phyloP scores from a whole-genome alignment of 768 basidiomycete genomes.

The Termitomyces sp. region DNA sequence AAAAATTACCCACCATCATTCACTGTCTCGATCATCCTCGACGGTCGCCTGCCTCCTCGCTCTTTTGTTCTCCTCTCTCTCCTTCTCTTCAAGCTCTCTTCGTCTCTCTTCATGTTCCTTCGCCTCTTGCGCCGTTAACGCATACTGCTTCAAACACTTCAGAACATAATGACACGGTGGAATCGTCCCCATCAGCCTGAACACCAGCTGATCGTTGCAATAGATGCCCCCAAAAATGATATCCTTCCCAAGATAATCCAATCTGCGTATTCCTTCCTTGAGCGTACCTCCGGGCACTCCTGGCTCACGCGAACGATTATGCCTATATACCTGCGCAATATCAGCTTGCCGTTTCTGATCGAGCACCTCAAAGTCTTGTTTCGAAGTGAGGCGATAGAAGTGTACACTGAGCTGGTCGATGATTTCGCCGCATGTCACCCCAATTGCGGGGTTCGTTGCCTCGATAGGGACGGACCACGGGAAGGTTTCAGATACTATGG shows the following conservation, averaged over 20 bases:
- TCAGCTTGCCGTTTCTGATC: conserved; percentile 31
- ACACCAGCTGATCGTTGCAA: conserved; percentile 40
- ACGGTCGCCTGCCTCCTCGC: conserved; percentile 12
- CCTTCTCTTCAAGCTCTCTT: conserved; percentile 14
- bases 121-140: conserved; percentile 47
- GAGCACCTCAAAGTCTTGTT: conserved; percentile 49
- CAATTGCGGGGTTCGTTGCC: conserved; percentile 41
- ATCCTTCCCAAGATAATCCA: conserved; percentile 62
- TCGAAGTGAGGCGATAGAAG: conserved; percentile 48
- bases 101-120: conserved; percentile 42
- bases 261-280: conserved; percentile 56
- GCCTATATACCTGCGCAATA: conserved; percentile 51
- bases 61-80: conserved; percentile 36
- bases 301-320: conserved; percentile 61
- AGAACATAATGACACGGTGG: conserved; percentile 62
- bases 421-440: conserved; percentile 68
- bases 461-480: conserved; percentile 54
- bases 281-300: conserved; percentile 71
- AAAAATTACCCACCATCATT: not conserved
- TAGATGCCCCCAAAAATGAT: conserved; percentile 66
- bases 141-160: conserved; percentile 44
- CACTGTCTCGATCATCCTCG: conserved; percentile 6
- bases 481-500: conserved; percentile 48
- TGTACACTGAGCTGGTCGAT: conserved; percentile 50
- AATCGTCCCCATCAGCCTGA: conserved; percentile 40